Evolutionary conservation across 2,329 filamentous ascomycete species (phyloP), one percentile per base, ranked within the genome.

Genomic region (Juglanconis oblonga): DNA sequence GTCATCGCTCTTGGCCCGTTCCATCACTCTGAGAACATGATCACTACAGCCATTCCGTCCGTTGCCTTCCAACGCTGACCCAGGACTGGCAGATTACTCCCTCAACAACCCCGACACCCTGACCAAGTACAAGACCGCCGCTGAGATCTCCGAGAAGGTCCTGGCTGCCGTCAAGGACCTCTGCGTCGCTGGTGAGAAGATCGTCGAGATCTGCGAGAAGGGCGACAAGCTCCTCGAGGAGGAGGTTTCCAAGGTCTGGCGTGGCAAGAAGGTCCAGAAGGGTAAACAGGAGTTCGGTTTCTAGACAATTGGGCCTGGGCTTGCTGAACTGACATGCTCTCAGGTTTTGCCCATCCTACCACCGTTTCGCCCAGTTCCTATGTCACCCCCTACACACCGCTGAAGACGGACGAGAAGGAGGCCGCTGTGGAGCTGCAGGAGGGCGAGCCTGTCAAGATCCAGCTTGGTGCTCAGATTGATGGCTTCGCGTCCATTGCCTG

Each of bases 91-190:
- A 96, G 91, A 96, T 76, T 93, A 96, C 81, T 85, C 90, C 68
- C 87, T 97, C 76, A 91, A 87, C 77, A 95, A 96, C 82, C 91
- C 91, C 64, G 91, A 96, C 76, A 97, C 92, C 71, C 85, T 99
- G 70, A 98, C 95, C 79, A 99, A 98, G 85, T 98, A 98, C 86
- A 98, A 97, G 88, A 93, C 90, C 67, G 95, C 95, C 60, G 94
- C 91, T 65, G 84, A 90, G 75, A 98, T 99, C 78, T 95, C 94
- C 55, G 91, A 97, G 77, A 97, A 94, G 81, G 94, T 96, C 68
- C 87, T 99, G 68, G 91, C 92, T 70, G 89, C 89, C 69, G 94
- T 99, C 67, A 80, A 84, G 62, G 81, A 84, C 74, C 81, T 88
- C 65, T 86, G 91, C 74, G 83, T 90, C 63, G 89, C 94, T 65